Conservation (phyloP, 1,139 yeast genomes). For the Geotrichum carabidarum region DNA sequence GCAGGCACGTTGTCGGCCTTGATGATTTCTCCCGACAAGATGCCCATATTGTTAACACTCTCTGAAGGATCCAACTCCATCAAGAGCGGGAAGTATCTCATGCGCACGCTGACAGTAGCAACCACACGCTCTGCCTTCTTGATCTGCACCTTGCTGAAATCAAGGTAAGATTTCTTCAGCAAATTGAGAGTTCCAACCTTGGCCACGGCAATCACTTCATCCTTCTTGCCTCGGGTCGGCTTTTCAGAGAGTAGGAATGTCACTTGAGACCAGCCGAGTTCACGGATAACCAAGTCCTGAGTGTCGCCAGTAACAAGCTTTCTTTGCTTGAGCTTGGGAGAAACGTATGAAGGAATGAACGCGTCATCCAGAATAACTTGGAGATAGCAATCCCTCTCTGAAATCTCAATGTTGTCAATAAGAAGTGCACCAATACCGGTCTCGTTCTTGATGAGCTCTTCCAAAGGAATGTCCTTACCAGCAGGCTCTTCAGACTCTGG, state of each 20-base stretch:
- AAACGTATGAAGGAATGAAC: slow-evolving; percentile 56
- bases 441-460: slow-evolving; percentile 56
- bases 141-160: slow-evolving; percentile 54
- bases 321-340: slow-evolving; percentile 43
- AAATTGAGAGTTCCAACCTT: slow-evolving; percentile 65
- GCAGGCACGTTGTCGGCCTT: slow-evolving; percentile 69
- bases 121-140: slow-evolving; percentile 49
- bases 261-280: slow-evolving; percentile 67
- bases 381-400: slow-evolving; percentile 51
- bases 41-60: slow-evolving; percentile 71
- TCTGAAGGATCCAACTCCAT: slow-evolving; percentile 67
- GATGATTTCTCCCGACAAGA: slow-evolving; percentile 55
- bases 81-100: slow-evolving; percentile 73
- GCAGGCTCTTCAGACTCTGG: slow-evolving; percentile 33
- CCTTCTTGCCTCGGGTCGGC: slow-evolving; percentile 48
- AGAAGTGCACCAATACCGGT: slow-evolving; percentile 75
- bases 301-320: slow-evolving; percentile 40
- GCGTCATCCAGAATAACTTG: slow-evolving; percentile 73
- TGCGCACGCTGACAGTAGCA: slow-evolving; percentile 53
- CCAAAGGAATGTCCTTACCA: slow-evolving; percentile 57
- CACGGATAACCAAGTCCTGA: slow-evolving; percentile 70
- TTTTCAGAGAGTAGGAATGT: slow-evolving; percentile 54
- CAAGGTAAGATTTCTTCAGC: slow-evolving; percentile 57
- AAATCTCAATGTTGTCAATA: slow-evolving; percentile 52
- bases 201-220: slow-evolving; percentile 57